phyloP scores from a whole-genome alignment of 208 protist genomes.

The Willaertia magna region DNA sequence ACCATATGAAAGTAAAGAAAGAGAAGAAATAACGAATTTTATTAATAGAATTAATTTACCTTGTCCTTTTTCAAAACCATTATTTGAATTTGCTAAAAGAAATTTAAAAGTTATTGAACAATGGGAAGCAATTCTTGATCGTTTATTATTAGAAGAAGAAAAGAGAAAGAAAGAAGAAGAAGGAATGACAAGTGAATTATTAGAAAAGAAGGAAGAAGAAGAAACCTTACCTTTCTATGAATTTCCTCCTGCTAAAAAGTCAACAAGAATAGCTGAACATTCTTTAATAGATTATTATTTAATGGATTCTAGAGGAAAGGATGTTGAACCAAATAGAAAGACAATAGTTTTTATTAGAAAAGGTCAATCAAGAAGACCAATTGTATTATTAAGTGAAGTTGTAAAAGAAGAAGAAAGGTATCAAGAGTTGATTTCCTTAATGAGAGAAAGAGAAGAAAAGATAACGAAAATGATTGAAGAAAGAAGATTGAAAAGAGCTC shows the following conservation, averaged over 20 bases:
- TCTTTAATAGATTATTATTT: not conserved
- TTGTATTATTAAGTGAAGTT: not conserved
- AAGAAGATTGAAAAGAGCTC: too few species aligned
- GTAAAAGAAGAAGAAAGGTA: not conserved
- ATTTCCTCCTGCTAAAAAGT: not conserved
- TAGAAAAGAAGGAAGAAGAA: too few species aligned
- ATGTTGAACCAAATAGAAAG: not conserved
- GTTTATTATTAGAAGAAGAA: not conserved
- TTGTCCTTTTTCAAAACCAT: not conserved
- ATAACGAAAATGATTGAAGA: not conserved
- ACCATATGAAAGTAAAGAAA: too few species aligned
- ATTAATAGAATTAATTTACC: not conserved
- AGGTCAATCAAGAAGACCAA: not conserved
- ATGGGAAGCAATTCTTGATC: not conserved
- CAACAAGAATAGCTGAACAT: not conserved
- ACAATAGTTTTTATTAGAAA: not conserved
- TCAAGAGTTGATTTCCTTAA: not conserved
- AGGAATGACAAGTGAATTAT: too few species aligned
- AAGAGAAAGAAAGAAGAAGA: too few species aligned
- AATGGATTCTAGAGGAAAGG: not conserved
- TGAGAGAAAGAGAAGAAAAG: not conserved
- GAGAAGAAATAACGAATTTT: not conserved
- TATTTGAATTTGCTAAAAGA: not conserved
- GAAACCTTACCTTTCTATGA: too few species aligned
- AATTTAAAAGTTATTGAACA: not conserved